Base-by-base conservation (phyloP, 2,329 filamentous ascomycete species). In the Cercospora sp. region DNA sequence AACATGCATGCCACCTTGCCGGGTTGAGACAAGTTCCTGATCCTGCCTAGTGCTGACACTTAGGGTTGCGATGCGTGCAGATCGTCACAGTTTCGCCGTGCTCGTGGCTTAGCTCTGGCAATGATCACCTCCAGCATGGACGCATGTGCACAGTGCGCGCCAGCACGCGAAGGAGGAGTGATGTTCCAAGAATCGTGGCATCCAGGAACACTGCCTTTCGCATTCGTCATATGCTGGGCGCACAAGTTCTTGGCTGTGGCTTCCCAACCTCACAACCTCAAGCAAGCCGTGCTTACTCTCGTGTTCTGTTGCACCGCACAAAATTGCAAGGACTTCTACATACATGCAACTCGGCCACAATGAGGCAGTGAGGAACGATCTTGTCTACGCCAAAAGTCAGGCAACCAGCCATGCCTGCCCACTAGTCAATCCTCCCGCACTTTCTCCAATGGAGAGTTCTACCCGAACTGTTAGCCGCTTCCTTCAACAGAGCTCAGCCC, bases 221-320 rank as follows among this genome's bases (percentile, higher is more conserved):
- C 48, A 28, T 55, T 61, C 59, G 23, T 62, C 60, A 48, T 30
- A 31, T 30, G 39, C 60, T 62, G 60, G 60, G 48, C 48, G 16
- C 59, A n/a, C 60, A 26, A 60, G 39, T 45, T 33, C 60, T 62
- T 62, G 60, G 60, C 60, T 51, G 58, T 31, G 28, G 53, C 61
- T 28, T 63, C 61, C 31, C 61, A 33, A 30, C 61, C 12, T 55
- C 28, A 13, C 61, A 28, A 55, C 20, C 8, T 16, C 16, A 63
- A 39, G 39, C n/a, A 39, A 28, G 13, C 53, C 13, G 16, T 26
- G 48, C 48, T 55, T 55, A 55, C 48, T 55, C 10, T 26, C 20
- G 48, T 26, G 23, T 26, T 55, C 45, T 48, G n/a, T 48, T 18
- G 18, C 45, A 30, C 16, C 13, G 33, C 45, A n/a, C 61, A 51